These are phyloP conservation scores for Fusarium xylarioides DNA, from an alignment of 2,329 filamentous ascomycete species.

Conservation along the genomic window DNA sequence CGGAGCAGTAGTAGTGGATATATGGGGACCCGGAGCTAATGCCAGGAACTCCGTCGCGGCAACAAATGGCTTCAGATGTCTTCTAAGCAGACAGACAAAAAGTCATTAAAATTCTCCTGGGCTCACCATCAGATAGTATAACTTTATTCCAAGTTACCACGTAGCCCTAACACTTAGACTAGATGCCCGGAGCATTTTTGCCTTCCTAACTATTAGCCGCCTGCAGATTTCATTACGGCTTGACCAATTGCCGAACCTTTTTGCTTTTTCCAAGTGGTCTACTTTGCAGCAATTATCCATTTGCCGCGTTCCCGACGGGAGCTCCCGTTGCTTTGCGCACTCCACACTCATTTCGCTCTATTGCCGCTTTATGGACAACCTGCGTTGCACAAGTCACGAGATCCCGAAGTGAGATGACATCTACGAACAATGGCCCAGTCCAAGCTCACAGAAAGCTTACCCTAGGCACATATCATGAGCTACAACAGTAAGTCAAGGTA, in stretches of 20 bases:
- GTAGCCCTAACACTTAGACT: neutral
- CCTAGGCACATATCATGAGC: fast-evolving
- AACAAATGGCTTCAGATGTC: fast-evolving
- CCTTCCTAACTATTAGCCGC: fast-evolving
- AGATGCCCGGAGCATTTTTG: neutral
- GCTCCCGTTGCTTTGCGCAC: neutral
- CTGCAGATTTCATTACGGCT: fast-evolving
- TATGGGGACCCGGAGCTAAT: neutral
- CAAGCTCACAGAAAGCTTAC: neutral
- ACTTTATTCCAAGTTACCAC: fast-evolving
- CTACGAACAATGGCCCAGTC: neutral
- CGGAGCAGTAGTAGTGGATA: neutral
- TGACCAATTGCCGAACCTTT: neutral
- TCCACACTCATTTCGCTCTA: neutral
- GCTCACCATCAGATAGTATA: fast-evolving
- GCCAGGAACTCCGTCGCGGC: neutral
- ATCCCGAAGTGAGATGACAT: fast-evolving
- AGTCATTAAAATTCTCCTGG: fast-evolving
- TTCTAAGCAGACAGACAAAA: fast-evolving
- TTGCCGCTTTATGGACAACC: neutral
- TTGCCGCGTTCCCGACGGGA: neutral
- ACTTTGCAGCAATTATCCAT: neutral
- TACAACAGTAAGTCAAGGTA: fast-evolving
- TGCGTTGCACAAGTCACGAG: fast-evolving
- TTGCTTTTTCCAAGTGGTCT: neutral